These are phyloP conservation scores for Amesomyces nigricolor DNA, from an alignment of 2,329 filamentous ascomycete genomes.

Conservation along the genomic window DNA sequence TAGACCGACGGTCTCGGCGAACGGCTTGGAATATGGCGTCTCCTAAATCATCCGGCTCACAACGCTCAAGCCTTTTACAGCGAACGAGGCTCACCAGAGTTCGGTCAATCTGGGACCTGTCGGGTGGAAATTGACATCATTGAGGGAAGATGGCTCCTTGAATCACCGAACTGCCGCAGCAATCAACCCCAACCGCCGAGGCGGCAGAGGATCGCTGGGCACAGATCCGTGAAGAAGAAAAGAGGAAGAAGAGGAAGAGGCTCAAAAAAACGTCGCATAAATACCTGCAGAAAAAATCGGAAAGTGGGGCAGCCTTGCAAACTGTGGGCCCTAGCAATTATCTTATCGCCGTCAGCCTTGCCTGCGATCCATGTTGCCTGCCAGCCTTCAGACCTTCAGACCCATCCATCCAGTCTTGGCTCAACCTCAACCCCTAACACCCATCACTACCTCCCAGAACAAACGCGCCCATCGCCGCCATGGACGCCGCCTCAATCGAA, in stretches of 20 bases:
- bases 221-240: constrained; percentile 68
- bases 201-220: constrained; percentile 69
- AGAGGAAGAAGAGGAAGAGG: constrained; percentile 31
- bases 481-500: constrained; percentile 73
- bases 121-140: constrained; percentile 90
- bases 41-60: constrained; percentile 48
- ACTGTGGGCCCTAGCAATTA: constrained; percentile 9
- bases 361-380: neutral
- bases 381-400: constrained; percentile 1
- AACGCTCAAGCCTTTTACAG: constrained; percentile 63
- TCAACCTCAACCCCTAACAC: neutral
- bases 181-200: constrained; percentile 62
- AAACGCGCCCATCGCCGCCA: constrained; percentile 29
- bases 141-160: constrained; percentile 68
- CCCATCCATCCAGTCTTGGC: constrained; percentile 9
- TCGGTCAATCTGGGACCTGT: constrained; percentile 85
- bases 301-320: constrained; percentile 20
- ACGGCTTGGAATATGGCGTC: constrained; percentile 87
- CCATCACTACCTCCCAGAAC: neutral
- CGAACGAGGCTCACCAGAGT: constrained; percentile 61
- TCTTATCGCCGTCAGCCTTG: constrained; percentile 18
- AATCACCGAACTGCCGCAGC: constrained; percentile 77
- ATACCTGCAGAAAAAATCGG: constrained; percentile 29
- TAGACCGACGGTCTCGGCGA: constrained; percentile 82
- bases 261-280: constrained; percentile 11